These are phyloP conservation scores for Nicotiana otophora DNA, from an alignment of 257 asterid species.

Conservation along the genomic window DNA sequence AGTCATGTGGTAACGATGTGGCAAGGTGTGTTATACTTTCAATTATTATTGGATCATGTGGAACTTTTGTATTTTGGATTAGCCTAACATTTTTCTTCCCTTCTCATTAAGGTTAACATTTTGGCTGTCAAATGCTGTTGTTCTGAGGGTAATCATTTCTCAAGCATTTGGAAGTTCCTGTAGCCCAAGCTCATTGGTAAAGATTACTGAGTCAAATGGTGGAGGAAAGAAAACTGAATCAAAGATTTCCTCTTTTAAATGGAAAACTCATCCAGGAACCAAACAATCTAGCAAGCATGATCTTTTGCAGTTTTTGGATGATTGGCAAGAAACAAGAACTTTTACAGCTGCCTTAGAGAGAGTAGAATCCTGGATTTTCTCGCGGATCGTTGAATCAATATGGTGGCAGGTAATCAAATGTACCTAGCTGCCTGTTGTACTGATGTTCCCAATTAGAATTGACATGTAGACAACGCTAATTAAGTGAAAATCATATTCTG, in stretches of 20 bases:
- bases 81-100: conserved; percentile 20
- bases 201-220: conserved; percentile 36
- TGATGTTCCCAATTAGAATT: neutral
- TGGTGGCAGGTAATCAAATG: conserved; percentile 93
- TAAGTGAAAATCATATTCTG: neutral
- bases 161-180: conserved; percentile 80
- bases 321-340: conserved; percentile 93
- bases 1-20: conserved; percentile 89
- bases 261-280: conserved; percentile 38
- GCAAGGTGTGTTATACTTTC: conserved; percentile 53
- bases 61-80: neutral
- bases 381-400: conserved; percentile 85
- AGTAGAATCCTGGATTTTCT: conserved; percentile 93
- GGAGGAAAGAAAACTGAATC: conserved; percentile 29
- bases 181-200: conserved; percentile 44
- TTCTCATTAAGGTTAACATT: conserved; percentile 61
- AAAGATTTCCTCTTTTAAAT: conserved; percentile 25
- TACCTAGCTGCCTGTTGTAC: neutral
- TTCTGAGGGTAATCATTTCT: conserved; percentile 72
- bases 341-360: conserved; percentile 76
- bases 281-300: conserved; percentile 40
- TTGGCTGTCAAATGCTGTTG: conserved; percentile 91
- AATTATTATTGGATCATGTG: conserved; percentile 9
- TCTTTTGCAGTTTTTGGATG: conserved; percentile 57
- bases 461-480: neutral